A percentile compares a stretch with the other conserved stretches of the same genome.
phyloP scores from a whole-genome alignment of 371 early-diverging fungal species.

The Choanephora cucurbitarum region DNA sequence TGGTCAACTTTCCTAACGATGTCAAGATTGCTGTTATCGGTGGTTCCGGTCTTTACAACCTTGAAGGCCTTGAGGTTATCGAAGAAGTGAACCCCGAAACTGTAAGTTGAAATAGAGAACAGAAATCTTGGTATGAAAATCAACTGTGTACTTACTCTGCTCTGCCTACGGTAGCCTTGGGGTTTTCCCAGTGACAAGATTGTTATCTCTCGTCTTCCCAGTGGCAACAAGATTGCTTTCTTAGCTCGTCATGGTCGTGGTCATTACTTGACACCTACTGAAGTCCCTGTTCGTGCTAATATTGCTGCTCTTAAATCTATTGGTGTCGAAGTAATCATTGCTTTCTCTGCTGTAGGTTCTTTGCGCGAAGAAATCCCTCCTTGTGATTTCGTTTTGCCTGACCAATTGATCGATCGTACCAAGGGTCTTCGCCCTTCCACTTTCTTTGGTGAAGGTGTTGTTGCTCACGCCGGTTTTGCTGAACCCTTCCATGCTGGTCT shows the following conservation, averaged over 20 bases:
- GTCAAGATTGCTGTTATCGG: constrained; percentile 93
- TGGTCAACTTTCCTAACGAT: constrained; percentile 40
- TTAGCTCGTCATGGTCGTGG: constrained; percentile 95
- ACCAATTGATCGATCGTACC: constrained; percentile 95
- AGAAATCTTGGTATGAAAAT: background rate
- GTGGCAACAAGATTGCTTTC: constrained; percentile 89
- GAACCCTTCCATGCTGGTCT: constrained; percentile 91
- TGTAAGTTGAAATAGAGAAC: constrained; percentile 41
- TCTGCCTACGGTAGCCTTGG: constrained; percentile 73
- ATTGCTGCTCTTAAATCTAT: constrained; percentile 95
- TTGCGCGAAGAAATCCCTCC: constrained; percentile 93
- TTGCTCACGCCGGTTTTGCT: constrained; percentile 90
- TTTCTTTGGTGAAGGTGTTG: constrained; percentile 92
- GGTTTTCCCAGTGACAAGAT: constrained; percentile 83
- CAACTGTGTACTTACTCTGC: background rate
- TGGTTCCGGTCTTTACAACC: constrained; percentile 92
- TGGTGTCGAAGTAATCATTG: constrained; percentile 91
- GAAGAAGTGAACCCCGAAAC: constrained; percentile 88
- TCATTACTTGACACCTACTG: constrained; percentile 84
- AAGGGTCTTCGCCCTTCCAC: constrained; percentile 85
- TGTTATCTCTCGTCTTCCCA: constrained; percentile 67
- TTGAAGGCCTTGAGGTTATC: constrained; percentile 83
- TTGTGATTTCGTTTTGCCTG: constrained; percentile 91
- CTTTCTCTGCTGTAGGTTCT: constrained; percentile 94
- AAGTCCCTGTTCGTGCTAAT: constrained; percentile 95